phyloP scores from a whole-genome alignment of 2,329 filamentous ascomycete species.

The Xylariaceae sp. region DNA sequence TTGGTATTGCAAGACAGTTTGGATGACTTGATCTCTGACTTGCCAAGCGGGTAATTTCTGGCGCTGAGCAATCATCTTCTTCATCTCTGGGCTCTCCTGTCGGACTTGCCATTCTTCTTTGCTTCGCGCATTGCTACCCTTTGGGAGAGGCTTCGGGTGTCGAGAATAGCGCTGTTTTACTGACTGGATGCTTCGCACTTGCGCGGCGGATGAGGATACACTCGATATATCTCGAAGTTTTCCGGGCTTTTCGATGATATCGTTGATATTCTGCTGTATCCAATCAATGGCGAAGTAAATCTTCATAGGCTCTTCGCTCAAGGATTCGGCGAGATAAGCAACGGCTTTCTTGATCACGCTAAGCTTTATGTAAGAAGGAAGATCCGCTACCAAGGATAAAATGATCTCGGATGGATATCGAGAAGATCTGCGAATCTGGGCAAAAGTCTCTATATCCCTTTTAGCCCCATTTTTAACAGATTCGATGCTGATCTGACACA shows the following conservation, averaged over 20 bases:
- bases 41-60: constrained; percentile 82
- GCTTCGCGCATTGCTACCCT: constrained; percentile 55
- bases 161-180: constrained; percentile 36
- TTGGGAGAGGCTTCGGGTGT: constrained; percentile 56
- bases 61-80: constrained; percentile 69
- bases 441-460: constrained; percentile 45
- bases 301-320: constrained; percentile 80
- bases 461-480: constrained; percentile 47
- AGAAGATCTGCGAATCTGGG: constrained; percentile 66
- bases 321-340: constrained; percentile 60
- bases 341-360: constrained; percentile 77
- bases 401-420: constrained; percentile 69
- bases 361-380: constrained; percentile 90
- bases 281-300: constrained; percentile 87
- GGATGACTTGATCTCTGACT: constrained; percentile 69
- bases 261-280: constrained; percentile 77
- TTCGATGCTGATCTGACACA: constrained; percentile 66
- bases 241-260: constrained; percentile 80
- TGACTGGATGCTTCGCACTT: constrained; percentile 37
- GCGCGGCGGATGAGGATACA: constrained; percentile 62
- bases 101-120: constrained; percentile 64
- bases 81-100: constrained; percentile 59
- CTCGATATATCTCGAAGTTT: constrained; percentile 77
- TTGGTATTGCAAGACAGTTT: constrained; percentile 68
- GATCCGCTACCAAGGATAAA: constrained; percentile 60